phyloP scores from a whole-genome alignment of 1,139 yeast species.

The Nakaseomyces sp. region DNA sequence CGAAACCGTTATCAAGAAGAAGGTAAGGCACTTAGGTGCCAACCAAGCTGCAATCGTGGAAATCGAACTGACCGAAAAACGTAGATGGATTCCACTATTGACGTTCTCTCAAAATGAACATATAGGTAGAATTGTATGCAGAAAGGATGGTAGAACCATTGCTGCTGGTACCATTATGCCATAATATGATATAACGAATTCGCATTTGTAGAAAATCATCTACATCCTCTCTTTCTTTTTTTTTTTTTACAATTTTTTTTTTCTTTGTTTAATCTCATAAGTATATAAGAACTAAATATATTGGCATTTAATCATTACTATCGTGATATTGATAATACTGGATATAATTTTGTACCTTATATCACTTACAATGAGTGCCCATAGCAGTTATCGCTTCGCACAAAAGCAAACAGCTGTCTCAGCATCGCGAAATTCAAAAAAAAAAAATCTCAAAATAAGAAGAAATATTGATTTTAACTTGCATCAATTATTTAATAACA shows the following conservation, averaged over 20 bases:
- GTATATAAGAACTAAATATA: neutral
- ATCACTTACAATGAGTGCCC: too few species aligned
- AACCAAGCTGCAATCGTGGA: constrained; percentile 67
- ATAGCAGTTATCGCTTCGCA: too few species aligned
- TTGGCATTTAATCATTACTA: neutral
- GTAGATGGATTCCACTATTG: constrained; percentile 52
- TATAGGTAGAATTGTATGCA: constrained; percentile 72
- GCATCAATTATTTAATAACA: too few species aligned
- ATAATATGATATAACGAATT: constrained; percentile 6
- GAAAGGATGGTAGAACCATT: constrained; percentile 78
- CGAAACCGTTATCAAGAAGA: constrained; percentile 37
- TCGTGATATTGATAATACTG: too few species aligned
- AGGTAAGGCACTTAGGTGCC: constrained; percentile 62
- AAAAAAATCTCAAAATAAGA: too few species aligned
- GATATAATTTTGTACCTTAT: too few species aligned
- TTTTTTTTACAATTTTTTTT: neutral
- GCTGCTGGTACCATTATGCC: constrained; percentile 67
- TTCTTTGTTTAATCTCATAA: too few species aligned
- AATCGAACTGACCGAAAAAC: constrained; percentile 45
- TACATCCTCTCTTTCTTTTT: neutral
- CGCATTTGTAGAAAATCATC: too few species aligned
- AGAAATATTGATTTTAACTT: too few species aligned
- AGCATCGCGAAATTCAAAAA: too few species aligned
- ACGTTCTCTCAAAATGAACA: constrained; percentile 50
- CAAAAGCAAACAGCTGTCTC: too few species aligned